Percentiles rank a stretch among this genome's conserved stretches.
Conservation (phyloP, 2,329 filamentous ascomycete genomes). For the Aspergillus calidoustus region DNA sequence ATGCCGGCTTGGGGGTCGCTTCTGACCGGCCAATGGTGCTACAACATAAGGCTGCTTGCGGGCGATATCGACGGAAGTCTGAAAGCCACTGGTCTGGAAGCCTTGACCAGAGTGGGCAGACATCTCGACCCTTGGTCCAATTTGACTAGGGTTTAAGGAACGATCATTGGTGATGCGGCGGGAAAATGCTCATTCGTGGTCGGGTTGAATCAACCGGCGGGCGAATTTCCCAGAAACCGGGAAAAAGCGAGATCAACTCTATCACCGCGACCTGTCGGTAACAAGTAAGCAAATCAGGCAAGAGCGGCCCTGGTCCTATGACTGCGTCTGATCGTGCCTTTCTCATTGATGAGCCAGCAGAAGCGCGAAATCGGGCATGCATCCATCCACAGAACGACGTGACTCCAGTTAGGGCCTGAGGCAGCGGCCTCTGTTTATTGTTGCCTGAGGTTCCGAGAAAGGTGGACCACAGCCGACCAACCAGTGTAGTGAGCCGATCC, state of each 20-base stretch:
- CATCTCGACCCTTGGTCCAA: constrained; percentile 27
- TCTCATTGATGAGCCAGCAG: not conserved
- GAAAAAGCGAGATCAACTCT: not conserved
- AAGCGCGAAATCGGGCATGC: not conserved
- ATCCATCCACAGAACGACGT: not conserved
- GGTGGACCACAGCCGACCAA: not conserved
- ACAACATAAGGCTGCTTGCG: constrained; percentile 47
- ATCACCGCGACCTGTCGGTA: not conserved
- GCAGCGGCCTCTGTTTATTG: not conserved
- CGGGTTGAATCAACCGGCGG: not conserved
- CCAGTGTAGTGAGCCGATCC: not conserved
- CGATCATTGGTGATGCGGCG: constrained; percentile 4
- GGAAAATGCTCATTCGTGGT: not conserved
- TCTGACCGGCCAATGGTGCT: constrained; percentile 54
- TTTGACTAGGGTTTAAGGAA: constrained; percentile 5
- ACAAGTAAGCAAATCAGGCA: not conserved
- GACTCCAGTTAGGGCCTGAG: not conserved
- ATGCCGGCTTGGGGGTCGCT: constrained; percentile 43
- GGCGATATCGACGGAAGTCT: constrained; percentile 51
- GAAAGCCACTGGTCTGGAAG: constrained; percentile 57
- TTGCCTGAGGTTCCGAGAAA: not conserved
- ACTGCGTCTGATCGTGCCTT: not conserved
- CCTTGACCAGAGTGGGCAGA: constrained; percentile 29
- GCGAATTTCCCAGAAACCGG: not conserved
- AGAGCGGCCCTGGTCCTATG: not conserved